These are phyloP conservation scores for Trichoderma gracile DNA, from an alignment of 2,329 filamentous ascomycete species.

Conservation along the genomic window DNA sequence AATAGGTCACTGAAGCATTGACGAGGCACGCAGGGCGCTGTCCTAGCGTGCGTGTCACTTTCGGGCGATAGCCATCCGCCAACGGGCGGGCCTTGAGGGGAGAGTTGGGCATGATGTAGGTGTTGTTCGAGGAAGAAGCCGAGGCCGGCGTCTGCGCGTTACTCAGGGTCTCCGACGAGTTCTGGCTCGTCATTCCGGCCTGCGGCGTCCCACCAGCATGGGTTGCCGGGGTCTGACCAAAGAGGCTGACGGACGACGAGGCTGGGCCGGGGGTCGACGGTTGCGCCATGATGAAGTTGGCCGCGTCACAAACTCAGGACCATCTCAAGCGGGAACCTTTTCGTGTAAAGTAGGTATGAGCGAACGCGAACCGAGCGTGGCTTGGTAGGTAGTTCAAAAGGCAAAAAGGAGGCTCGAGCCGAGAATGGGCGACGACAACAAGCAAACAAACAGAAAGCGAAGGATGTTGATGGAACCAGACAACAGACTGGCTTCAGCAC, in stretches of 20 bases:
- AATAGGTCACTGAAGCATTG: constrained; percentile 98
- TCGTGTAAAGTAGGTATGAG: neutral
- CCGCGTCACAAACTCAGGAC: constrained; percentile 27
- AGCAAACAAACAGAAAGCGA: neutral
- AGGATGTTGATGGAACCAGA: constrained; percentile 3
- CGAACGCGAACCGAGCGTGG: neutral
- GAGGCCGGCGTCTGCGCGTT: constrained; percentile 30
- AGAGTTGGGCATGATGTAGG: constrained; percentile 89
- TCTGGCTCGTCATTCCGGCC: constrained; percentile 32
- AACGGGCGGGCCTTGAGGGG: constrained; percentile 67
- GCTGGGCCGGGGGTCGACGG: constrained; percentile 48
- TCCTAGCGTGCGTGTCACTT: constrained; percentile 74
- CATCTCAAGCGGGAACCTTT: constrained; percentile 14
- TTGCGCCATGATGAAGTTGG: constrained; percentile 43
- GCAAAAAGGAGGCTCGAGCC: neutral
- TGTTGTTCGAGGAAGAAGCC: constrained; percentile 57
- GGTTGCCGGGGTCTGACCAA: constrained; percentile 30
- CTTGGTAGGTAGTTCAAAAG: neutral
- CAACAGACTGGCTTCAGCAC: neutral
- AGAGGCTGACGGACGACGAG: constrained; percentile 51
- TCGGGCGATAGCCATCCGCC: constrained; percentile 78
- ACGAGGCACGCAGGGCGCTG: constrained; percentile 90
- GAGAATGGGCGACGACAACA: no score
- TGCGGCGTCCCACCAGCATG: constrained; percentile 35
- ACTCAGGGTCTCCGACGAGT: constrained; percentile 33